Evolutionary conservation across 805 yeast genomes (phyloP).

Genomic region (Candida manassasensis): DNA sequence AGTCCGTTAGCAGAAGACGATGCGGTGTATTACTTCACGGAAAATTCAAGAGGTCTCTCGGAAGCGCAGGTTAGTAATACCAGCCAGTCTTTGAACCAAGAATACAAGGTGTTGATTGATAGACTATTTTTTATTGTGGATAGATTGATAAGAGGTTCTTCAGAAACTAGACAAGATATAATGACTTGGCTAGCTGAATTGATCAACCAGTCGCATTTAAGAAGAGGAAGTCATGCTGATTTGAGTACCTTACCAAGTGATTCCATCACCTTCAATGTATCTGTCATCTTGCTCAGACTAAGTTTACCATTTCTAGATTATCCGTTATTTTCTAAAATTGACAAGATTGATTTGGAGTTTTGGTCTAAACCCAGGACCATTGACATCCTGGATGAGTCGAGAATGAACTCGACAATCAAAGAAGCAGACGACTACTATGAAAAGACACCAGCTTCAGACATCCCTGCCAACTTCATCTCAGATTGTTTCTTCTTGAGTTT

Average conservation of each 20-base stretch:
- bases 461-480: conserved; percentile 70
- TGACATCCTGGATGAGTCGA: conserved; percentile 75
- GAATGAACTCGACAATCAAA: conserved; percentile 68
- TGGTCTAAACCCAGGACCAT: conserved; percentile 51
- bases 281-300: conserved; percentile 61
- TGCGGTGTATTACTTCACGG: conserved; percentile 42
- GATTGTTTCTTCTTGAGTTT: conserved; percentile 80
- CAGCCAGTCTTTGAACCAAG: conserved; percentile 59
- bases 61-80: conserved; percentile 42
- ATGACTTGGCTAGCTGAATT: conserved; percentile 67
- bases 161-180: conserved; percentile 56
- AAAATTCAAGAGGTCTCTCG: conserved; percentile 16
- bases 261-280: conserved; percentile 76
- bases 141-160: conserved; percentile 69
- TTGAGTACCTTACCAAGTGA: conserved; percentile 64
- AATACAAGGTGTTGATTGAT: conserved; percentile 54
- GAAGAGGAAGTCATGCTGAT: conserved; percentile 82
- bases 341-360: conserved; percentile 71
- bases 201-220: conserved; percentile 77
- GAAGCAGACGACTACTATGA: conserved; percentile 60
- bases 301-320: conserved; percentile 79
- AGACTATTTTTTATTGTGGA: conserved; percentile 68
- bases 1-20: conserved; percentile 65
- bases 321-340: conserved; percentile 58
- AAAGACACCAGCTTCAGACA: conserved; percentile 16